phyloP scores from a whole-genome alignment of 177 flowering plant species.

The Tripterygium wilfordii region DNA sequence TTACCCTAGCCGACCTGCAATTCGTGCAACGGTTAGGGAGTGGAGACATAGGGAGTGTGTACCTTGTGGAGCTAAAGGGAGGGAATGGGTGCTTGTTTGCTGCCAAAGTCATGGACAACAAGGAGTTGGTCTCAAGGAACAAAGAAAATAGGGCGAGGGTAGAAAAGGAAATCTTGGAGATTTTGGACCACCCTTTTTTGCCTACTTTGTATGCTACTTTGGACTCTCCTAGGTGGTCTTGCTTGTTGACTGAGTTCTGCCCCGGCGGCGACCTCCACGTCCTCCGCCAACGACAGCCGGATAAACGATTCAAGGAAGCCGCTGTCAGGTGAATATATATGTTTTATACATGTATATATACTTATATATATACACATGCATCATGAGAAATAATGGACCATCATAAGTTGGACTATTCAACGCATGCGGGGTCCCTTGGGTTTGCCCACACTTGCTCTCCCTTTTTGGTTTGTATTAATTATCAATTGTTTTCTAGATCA shows the following conservation, averaged over 20 bases:
- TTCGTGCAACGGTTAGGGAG: constrained; percentile 39
- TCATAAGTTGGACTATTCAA: not conserved
- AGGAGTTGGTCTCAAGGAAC: constrained; percentile 28
- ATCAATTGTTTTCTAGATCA: too few relatives aligned
- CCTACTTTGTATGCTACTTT: constrained; percentile 41
- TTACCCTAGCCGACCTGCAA: constrained; percentile 25
- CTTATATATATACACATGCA: not conserved
- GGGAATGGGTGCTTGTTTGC: constrained; percentile 31
- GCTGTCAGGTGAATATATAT: constrained; percentile 32
- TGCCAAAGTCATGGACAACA: constrained; percentile 51
- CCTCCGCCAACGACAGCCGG: constrained; percentile 43
- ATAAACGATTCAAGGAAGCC: constrained; percentile 31
- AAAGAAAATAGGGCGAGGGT: constrained; percentile 35
- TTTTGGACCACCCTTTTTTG: constrained; percentile 49
- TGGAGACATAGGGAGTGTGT: constrained; percentile 54
- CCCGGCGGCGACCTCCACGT: constrained; percentile 58
- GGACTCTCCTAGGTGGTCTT: constrained; percentile 36
- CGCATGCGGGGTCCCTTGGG: constrained; percentile 4
- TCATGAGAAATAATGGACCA: too few relatives aligned
- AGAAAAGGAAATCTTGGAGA: constrained; percentile 39
- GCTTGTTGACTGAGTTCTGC: constrained; percentile 51
- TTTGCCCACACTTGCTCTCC: too few relatives aligned
- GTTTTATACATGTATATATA: not conserved
- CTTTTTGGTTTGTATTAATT: too few relatives aligned
- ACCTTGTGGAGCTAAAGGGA: constrained; percentile 32